phyloP scores from a whole-genome alignment of 169 alveolate species.

The Theileria sp. region DNA sequence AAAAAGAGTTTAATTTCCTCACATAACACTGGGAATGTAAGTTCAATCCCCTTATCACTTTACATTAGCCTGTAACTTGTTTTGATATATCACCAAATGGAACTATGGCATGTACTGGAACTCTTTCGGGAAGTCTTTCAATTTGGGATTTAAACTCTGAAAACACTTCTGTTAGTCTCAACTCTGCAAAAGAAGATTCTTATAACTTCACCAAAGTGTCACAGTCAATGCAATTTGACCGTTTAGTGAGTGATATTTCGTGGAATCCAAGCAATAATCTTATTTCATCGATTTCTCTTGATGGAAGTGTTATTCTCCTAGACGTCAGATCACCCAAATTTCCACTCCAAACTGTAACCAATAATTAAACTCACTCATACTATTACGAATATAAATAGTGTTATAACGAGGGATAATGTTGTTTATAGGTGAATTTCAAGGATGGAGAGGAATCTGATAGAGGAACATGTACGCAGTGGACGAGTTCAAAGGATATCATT shows the following conservation, averaged over 20 bases:
- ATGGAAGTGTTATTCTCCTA: constrained; percentile 42
- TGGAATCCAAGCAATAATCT: constrained; percentile 30
- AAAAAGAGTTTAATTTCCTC: constrained; percentile 2
- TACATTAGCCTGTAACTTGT: constrained; percentile 49
- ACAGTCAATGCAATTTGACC: constrained; percentile 6
- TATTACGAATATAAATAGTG: background rate
- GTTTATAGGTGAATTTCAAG: constrained; percentile 30
- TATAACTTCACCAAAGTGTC: constrained; percentile 15
- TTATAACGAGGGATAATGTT: background rate
- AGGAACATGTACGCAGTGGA: constrained; percentile 54
- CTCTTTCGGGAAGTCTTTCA: constrained; percentile 37
- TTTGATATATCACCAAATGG: constrained; percentile 12
- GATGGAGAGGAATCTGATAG: constrained; percentile 42
- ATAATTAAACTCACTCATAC: background rate
- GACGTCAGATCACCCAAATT: constrained; percentile 49
- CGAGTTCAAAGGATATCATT: constrained; percentile 23
- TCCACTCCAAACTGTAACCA: constrained; percentile 55
- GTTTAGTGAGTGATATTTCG: constrained; percentile 35
- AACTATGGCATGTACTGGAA: constrained; percentile 48
- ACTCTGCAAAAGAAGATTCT: background rate
- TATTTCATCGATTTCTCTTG: constrained; percentile 44
- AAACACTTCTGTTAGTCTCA: constrained; percentile 3
- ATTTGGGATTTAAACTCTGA: constrained; percentile 51
- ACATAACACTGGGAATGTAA: constrained; percentile 50
- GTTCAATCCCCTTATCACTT: background rate